phyloP scores from a whole-genome alignment of 2,329 filamentous ascomycete species.

The Chaetomiaceae sp. region DNA sequence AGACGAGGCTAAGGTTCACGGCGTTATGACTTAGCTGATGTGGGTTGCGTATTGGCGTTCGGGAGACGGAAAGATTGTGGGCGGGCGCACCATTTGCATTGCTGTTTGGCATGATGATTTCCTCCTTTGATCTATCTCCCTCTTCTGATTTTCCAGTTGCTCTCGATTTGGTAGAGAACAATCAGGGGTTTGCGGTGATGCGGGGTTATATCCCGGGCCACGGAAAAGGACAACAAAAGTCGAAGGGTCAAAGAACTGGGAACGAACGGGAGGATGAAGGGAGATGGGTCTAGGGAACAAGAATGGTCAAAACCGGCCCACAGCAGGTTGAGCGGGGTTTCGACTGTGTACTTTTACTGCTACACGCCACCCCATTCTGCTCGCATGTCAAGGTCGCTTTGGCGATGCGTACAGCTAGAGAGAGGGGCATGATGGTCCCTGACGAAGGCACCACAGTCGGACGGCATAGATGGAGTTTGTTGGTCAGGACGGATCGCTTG shows the following conservation, averaged over 20 bases:
- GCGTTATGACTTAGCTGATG: constrained; percentile 22
- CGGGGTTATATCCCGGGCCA: constrained; percentile 6
- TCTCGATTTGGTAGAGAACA: constrained; percentile 11
- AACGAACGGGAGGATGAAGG: constrained; percentile 4
- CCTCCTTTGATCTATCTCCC: constrained; percentile 5
- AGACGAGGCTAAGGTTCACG: constrained; percentile 23
- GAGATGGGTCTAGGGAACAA: not conserved
- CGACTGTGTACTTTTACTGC: constrained; percentile 5
- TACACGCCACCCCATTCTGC: not conserved
- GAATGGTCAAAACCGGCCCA: not conserved
- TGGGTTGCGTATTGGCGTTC: constrained; percentile 23
- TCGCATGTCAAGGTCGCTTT: constrained; percentile 5
- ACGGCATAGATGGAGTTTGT: constrained; percentile 6
- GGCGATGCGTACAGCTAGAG: constrained; percentile 6
- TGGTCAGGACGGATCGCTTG: constrained; percentile 2
- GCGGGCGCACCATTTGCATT: constrained; percentile 27
- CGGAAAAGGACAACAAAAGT: constrained; percentile 5
- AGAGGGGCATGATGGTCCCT: not conserved
- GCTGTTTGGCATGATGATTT: constrained; percentile 12
- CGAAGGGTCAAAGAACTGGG: not conserved
- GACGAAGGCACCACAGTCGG: constrained; percentile 1
- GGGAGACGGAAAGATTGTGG: constrained; percentile 2
- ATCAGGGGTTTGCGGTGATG: constrained; percentile 1
- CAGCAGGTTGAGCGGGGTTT: not conserved
- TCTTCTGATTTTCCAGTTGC: not conserved